Conservation (phyloP, 176 grass and related monocot species). For the Avena eriantha region DNA sequence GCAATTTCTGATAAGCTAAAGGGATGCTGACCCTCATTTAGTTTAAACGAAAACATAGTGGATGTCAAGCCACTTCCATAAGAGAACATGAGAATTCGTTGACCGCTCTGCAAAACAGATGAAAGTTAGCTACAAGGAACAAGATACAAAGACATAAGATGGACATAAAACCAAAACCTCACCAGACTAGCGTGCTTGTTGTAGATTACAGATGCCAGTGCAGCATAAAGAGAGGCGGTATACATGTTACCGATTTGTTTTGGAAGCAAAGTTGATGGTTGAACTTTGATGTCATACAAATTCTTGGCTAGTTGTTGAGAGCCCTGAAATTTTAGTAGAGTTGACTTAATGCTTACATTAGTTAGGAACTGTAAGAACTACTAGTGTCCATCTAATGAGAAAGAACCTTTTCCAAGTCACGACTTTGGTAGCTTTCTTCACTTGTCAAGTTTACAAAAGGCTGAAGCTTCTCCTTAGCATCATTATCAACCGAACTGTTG, state of each 20-base stretch:
- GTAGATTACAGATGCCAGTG: constrained; percentile 70
- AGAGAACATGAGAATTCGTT: constrained; percentile 97
- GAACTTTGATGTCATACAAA: constrained; percentile 84
- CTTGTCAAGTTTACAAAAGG: constrained; percentile 63
- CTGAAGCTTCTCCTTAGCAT: constrained; percentile 70
- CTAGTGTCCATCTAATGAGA: background rate
- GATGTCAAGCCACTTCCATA: constrained; percentile 93
- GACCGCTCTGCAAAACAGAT: constrained; percentile 58
- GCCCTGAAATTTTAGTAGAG: constrained; percentile 51
- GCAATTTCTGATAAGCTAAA: constrained; percentile 86
- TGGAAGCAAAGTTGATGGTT: constrained; percentile 73
- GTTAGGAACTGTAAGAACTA: constrained; percentile 44
- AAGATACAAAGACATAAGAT: constrained; percentile 22
- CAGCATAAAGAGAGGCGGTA: constrained; percentile 83
- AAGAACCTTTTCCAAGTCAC: constrained; percentile 78
- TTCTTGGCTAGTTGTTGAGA: constrained; percentile 95
- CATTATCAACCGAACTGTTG: constrained; percentile 65
- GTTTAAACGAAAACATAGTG: constrained; percentile 83
- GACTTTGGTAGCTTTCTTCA: constrained; percentile 81
- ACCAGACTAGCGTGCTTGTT: constrained; percentile 75
- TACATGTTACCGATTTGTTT: constrained; percentile 94
- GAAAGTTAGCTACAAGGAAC: background rate
- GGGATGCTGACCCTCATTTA: constrained; percentile 68
- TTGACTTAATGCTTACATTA: constrained; percentile 6
- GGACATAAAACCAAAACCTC: constrained; percentile 33